phyloP scores from a whole-genome alignment of 306 rosid genomes.

The Leucaena leucocephala region DNA sequence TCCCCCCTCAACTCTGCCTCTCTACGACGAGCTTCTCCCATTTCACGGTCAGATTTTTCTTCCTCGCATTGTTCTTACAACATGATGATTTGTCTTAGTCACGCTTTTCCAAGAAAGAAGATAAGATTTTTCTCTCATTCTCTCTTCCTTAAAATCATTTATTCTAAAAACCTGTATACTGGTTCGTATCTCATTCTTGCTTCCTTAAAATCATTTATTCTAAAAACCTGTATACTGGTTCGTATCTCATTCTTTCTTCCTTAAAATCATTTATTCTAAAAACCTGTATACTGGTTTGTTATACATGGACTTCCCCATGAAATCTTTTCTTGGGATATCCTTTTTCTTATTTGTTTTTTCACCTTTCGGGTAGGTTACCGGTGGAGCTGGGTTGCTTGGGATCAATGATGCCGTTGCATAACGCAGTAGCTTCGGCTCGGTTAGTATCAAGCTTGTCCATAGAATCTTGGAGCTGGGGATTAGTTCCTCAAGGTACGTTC shows the following conservation, averaged over 20 bases:
- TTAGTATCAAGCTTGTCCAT: constrained; percentile 72
- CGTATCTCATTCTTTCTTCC: neutral
- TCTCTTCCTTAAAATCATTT: neutral
- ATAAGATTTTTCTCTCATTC: constrained; percentile 2
- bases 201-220: neutral
- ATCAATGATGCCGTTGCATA: constrained; percentile 76
- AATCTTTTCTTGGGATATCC: neutral
- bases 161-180: constrained; percentile 6
- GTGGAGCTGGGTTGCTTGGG: constrained; percentile 66
- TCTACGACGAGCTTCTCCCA: constrained; percentile 49
- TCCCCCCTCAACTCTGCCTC: constrained; percentile 48
- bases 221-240: constrained; percentile 1
- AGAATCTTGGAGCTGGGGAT: constrained; percentile 69
- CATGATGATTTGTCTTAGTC: neutral
- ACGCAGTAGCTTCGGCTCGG: constrained; percentile 76
- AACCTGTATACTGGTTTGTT: constrained; percentile 1
- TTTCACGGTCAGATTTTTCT: constrained; percentile 54
- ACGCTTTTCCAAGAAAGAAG: neutral
- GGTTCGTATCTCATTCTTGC: too few relatives aligned
- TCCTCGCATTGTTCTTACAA: neutral
- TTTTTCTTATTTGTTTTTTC: neutral
- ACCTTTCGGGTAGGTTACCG: constrained; percentile 57
- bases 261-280: neutral
- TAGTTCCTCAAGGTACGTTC: constrained; percentile 86
- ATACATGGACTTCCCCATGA: neutral